Evolutionary conservation across 2,329 filamentous ascomycete species (phyloP).

Genomic region (Calonectria crousiana): DNA sequence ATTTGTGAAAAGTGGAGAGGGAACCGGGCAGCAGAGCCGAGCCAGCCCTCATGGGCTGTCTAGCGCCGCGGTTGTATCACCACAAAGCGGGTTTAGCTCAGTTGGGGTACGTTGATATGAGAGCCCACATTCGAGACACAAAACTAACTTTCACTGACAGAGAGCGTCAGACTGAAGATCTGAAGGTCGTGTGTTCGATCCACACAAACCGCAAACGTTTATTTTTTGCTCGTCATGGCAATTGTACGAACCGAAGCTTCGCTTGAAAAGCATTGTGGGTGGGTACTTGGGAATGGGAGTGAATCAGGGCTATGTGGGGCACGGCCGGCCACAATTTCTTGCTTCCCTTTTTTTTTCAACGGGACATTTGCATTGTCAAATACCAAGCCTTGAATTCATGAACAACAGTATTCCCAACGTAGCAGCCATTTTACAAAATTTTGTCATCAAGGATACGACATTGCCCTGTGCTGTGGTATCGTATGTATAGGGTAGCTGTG

Average conservation of each 20-base stretch:
- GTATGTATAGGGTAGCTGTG: background rate
- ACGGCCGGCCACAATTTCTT: background rate
- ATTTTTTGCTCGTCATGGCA: background rate
- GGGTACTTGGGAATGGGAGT: too few species aligned
- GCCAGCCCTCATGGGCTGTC: background rate
- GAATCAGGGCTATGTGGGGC: background rate
- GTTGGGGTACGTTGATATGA: background rate
- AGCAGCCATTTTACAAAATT: background rate
- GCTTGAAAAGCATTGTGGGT: background rate
- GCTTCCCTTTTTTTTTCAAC: background rate
- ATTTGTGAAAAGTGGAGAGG: background rate
- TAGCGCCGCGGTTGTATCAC: background rate
- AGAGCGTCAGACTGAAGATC: slow-evolving; percentile 6
- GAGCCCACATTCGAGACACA: background rate
- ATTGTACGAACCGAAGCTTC: too few species aligned
- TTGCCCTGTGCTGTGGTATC: too few species aligned
- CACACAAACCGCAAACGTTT: background rate
- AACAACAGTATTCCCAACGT: background rate
- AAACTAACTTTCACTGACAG: background rate
- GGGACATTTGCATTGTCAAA: background rate
- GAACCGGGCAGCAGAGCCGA: background rate
- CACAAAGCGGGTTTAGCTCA: slow-evolving; percentile 9
- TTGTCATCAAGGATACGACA: too few species aligned
- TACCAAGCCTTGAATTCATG: background rate
- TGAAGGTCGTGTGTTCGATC: slow-evolving; percentile 4